phyloP scores from a whole-genome alignment of 2,329 filamentous ascomycete species.

The Aspergillus ochraceus region DNA sequence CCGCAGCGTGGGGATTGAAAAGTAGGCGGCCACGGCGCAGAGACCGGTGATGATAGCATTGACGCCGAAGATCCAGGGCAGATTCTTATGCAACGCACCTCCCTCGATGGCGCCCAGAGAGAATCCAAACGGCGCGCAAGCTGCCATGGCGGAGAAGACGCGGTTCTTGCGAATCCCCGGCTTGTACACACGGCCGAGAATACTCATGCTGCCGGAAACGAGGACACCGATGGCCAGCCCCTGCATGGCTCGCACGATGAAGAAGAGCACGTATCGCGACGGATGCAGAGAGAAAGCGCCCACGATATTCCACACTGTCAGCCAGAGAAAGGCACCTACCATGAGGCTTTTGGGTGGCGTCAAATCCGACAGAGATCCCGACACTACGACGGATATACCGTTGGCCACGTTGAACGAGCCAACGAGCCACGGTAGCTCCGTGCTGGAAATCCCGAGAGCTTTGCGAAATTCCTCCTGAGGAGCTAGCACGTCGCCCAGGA shows the following conservation, averaged over 20 bases:
- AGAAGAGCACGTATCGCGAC: slow-evolving; percentile 35
- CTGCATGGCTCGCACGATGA: slow-evolving; percentile 41
- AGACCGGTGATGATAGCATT: slow-evolving; percentile 43
- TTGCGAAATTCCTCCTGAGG: slow-evolving; percentile 39
- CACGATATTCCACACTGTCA: slow-evolving; percentile 42
- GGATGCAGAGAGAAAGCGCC: slow-evolving; percentile 40
- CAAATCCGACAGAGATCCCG: slow-evolving; percentile 39
- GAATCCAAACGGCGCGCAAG: slow-evolving; percentile 47
- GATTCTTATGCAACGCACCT: slow-evolving; percentile 40
- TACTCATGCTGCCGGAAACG: slow-evolving; percentile 51
- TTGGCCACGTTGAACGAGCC: slow-evolving; percentile 45
- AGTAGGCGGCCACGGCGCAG: slow-evolving; percentile 38
- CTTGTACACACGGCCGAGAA: slow-evolving; percentile 48
- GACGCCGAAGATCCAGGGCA: slow-evolving; percentile 47
- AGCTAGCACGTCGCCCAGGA: slow-evolving; percentile 44
- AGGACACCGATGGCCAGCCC: slow-evolving; percentile 52
- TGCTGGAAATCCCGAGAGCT: slow-evolving; percentile 41
- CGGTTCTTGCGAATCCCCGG: slow-evolving; percentile 49
- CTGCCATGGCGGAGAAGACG: slow-evolving; percentile 51
- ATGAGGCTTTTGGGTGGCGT: slow-evolving; percentile 43
- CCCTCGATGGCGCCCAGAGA: slow-evolving; percentile 46
- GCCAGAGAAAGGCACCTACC: slow-evolving; percentile 46
- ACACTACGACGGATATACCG: slow-evolving; percentile 46
- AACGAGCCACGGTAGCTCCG: slow-evolving; percentile 45
- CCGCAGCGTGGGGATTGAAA: slow-evolving; percentile 41